Base-by-base conservation (phyloP, 176 grass and related monocot species). In the Elymus sibiricus region DNA sequence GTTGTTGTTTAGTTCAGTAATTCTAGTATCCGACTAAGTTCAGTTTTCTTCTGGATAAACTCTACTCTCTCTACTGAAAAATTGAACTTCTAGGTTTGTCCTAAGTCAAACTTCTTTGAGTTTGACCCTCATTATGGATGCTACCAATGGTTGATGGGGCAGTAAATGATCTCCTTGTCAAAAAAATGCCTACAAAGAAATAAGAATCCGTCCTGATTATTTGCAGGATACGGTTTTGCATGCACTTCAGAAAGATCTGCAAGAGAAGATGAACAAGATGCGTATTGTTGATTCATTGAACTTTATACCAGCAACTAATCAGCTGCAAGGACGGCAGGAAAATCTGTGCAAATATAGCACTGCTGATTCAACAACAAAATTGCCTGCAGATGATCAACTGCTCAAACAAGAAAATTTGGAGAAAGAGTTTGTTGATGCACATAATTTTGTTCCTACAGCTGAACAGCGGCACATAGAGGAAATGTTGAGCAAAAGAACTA, bases 191-290 rank as follows among this genome's bases (percentile, higher is more conserved):
- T 51, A 76, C 3, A 2, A 58, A 80, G 12, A 14, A 1, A 80
- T 67, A 51, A 76, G n/a, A 9, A 2, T 51, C 44, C 13, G 4
- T 84, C 13, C 25, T 67, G 17, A 78, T 84, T 87, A 61, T 84
- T 83, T 84, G 37, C 81, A 91, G 89, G 89, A 91, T 70, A 65
- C 61, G 49, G 70, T 81, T 69, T 24, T 91, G 77, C 67, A 76
- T 84, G 51, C 89, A 88, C 89, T 91, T 69, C 76, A 91, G 76
- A 91, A 91, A 17, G 89, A 84, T 68, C 87, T 91, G 76, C 66
- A 91, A 70, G 75, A 88, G 76, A 94, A 86, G 83, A 81, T 91
- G 79, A 88, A 88, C 34, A 91, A 87, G 72, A 82, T 84, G 85
- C 69, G 76, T 32, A 81, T 88, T 77, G 70, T 91, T 84, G 89